Conservation (phyloP, 257 asterid genomes). For the Capsicum chinense region DNA sequence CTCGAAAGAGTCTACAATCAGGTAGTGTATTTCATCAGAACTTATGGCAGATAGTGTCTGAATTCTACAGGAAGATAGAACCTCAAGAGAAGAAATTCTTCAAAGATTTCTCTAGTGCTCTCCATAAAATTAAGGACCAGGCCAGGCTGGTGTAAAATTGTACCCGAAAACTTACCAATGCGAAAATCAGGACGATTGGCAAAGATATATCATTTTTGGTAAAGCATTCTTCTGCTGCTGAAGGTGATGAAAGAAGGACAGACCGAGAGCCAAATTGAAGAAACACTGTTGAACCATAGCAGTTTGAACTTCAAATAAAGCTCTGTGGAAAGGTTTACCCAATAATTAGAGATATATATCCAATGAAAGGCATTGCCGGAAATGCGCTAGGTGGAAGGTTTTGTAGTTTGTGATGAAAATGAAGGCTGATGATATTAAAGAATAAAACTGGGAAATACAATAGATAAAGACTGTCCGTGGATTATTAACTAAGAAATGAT, state of each 20-base stretch:
- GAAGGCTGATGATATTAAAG: no score
- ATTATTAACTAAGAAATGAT: no score
- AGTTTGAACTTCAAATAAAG: constrained; percentile 34
- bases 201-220: constrained; percentile 55
- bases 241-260: constrained; percentile 64
- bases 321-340: no score
- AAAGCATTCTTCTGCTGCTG: constrained; percentile 58
- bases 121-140: constrained; percentile 39
- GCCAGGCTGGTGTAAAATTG: constrained; percentile 48
- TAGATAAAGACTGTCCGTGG: no score
- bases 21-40: constrained; percentile 44
- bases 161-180: constrained; percentile 53
- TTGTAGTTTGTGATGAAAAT: no score
- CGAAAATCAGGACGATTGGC: constrained; percentile 64
- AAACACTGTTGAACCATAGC: constrained; percentile 47
- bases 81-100: constrained; percentile 50
- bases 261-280: constrained; percentile 61
- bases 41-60: constrained; percentile 47
- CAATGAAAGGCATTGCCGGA: no score
- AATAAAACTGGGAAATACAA: no score
- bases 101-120: constrained; percentile 53
- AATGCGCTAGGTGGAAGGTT: no score
- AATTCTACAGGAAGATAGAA: constrained; percentile 50
- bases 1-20: constrained; percentile 38
- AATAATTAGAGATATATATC: no score